phyloP scores from a whole-genome alignment of 2,329 filamentous ascomycete species.

The Botrytis galanthina region DNA sequence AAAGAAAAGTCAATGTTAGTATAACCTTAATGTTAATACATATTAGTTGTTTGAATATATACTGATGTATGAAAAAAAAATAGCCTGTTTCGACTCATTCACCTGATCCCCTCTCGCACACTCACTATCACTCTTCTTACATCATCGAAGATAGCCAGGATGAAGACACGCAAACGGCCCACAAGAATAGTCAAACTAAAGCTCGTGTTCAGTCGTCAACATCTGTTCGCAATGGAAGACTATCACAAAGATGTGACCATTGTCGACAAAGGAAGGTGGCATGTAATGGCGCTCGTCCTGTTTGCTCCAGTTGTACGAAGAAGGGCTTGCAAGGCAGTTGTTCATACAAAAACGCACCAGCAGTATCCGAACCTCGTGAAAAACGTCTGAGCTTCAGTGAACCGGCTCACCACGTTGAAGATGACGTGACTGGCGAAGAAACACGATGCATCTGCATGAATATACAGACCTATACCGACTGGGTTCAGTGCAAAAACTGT shows the following conservation, averaged over 20 bases:
- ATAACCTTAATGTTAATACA: neutral
- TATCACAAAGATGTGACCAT: neutral
- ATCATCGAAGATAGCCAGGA: neutral
- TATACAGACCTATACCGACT: neutral
- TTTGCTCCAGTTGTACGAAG: neutral
- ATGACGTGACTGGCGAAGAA: neutral
- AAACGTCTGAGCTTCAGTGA: neutral
- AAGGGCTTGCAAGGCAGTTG: neutral
- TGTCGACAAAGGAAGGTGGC: neutral
- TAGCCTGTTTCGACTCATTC: neutral
- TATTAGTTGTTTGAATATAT: neutral
- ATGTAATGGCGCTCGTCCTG: neutral
- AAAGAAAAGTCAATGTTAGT: conserved; percentile 1
- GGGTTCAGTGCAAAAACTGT: conserved; percentile 6
- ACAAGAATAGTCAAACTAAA: neutral
- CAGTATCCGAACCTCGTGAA: neutral
- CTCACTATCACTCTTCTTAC: neutral
- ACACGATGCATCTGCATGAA: neutral
- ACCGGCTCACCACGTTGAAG: neutral
- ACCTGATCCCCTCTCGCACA: neutral
- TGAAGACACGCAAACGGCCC: neutral
- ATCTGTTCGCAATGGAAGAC: neutral
- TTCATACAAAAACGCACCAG: neutral
- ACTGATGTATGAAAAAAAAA: neutral
- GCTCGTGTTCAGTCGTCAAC: neutral